Base-by-base conservation (phyloP, 768 basidiomycete genomes). In the Coprinellus micaceus region DNA sequence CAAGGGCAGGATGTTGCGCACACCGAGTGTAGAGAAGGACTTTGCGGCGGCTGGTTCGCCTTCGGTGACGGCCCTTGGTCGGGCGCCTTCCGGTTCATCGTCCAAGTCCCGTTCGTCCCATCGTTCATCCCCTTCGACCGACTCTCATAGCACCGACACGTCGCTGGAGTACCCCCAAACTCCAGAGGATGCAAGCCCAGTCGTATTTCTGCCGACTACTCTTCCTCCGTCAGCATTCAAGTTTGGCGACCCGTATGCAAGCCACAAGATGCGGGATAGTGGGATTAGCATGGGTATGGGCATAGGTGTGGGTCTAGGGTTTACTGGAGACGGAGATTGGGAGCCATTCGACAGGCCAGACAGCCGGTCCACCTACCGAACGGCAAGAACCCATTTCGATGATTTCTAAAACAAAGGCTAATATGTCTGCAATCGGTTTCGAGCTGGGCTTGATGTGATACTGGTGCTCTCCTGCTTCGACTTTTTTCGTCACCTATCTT, bases 1-100 rank as follows among this genome's bases (percentile, higher is more conserved):
- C 30, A 64, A 66, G 41, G 60, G 69, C 29, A 64, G 64, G 48
- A 57, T 74, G 24, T 63, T 74, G 51, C 71, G 72, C 37, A 72
- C 71, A 19, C 70, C 73, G 36, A 76, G 72, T 58, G 66, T 71
- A 22, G 72, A 74, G 64, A 68, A 69, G 15, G 69, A 72, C 58
- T 70, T 71, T 59, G 64, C 66, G 1, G 58, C 54, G 44, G 60
- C 56, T 22, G 33, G 66, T 11, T 61, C 66, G 45, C 54, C 53
- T 10, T 63, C 60, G 24, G 60, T 53, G 37, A 41, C 58, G 30
- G 43, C 17, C 4, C 56, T 57, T 13, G 49, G 30, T 13, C 56
- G 56, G 4, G 39, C 56, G 15, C 25, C 24, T 1, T 57, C 56
- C 51, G 22, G 59, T 28, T 58, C 60, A 6, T 51, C 58, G 45